phyloP scores from a whole-genome alignment of 2,329 filamentous ascomycete genomes.

The Curvularia eragrostidis region DNA sequence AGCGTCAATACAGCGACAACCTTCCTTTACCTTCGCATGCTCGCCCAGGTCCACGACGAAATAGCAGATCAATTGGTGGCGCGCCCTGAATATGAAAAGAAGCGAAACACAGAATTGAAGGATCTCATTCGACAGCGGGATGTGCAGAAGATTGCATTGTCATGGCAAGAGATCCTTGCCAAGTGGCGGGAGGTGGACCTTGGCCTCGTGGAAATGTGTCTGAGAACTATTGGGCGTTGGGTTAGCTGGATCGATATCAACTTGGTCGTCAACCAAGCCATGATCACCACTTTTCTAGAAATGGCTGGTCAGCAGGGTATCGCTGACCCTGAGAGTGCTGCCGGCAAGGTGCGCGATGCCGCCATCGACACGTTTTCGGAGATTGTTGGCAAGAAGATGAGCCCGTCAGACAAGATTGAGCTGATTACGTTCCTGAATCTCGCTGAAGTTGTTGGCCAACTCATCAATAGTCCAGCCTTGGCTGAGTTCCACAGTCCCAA shows the following conservation, averaged over 20 bases:
- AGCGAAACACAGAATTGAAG: slow-evolving; percentile 87
- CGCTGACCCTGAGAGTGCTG: slow-evolving; percentile 61
- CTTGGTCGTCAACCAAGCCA: slow-evolving; percentile 80
- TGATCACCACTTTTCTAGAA: slow-evolving; percentile 84
- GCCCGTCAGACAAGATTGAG: slow-evolving; percentile 87
- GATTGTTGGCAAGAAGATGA: slow-evolving; percentile 98
- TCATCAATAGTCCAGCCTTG: slow-evolving; percentile 82
- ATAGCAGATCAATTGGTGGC: slow-evolving; percentile 91
- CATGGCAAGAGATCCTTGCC: slow-evolving; percentile 89
- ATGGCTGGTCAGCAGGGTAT: slow-evolving; percentile 77
- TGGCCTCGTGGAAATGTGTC: slow-evolving; percentile 82
- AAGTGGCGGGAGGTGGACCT: slow-evolving; percentile 72
- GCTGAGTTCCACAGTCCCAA: slow-evolving; percentile 78
- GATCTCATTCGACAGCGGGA: slow-evolving; percentile 87
- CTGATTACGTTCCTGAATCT: slow-evolving; percentile 92
- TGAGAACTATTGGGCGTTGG: slow-evolving; percentile 95
- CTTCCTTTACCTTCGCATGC: slow-evolving; percentile 84
- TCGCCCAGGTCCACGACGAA: slow-evolving; percentile 92
- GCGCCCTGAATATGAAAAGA: slow-evolving; percentile 77
- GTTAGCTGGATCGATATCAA: slow-evolving; percentile 99
- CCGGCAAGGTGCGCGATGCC: slow-evolving; percentile 82
- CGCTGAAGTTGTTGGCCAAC: slow-evolving; percentile 80
- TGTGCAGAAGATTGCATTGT: slow-evolving; percentile 83
- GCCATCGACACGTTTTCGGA: slow-evolving; percentile 95
- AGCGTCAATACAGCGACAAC: slow-evolving; percentile 78